These are phyloP conservation scores for Metarhizium brunneum DNA, from an alignment of 2,329 filamentous ascomycete species.

Conservation along the genomic window DNA sequence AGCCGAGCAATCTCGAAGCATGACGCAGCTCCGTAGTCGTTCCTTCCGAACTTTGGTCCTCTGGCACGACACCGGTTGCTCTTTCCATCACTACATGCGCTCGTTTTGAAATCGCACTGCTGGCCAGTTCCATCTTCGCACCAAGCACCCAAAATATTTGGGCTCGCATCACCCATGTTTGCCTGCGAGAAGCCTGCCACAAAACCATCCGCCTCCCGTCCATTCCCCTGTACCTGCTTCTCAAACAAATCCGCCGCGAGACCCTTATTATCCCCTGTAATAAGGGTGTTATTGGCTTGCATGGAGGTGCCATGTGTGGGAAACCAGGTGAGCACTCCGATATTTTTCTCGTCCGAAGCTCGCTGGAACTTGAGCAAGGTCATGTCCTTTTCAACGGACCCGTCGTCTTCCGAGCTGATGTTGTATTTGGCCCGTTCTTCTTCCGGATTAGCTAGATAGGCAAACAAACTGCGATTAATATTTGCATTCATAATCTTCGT, in stretches of 20 bases:
- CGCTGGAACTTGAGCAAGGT: conserved; percentile 68
- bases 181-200: conserved; percentile 88
- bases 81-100: conserved; percentile 63
- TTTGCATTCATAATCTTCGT: conserved; percentile 60
- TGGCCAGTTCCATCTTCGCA: conserved; percentile 73
- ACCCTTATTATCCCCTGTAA: conserved; percentile 89
- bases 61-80: conserved; percentile 61
- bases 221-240: conserved; percentile 47
- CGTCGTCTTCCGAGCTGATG: conserved; percentile 22
- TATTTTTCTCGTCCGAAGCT: conserved; percentile 59
- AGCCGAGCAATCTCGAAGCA: conserved; percentile 64
- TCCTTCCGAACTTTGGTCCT: conserved; percentile 54
- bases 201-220: conserved; percentile 55
- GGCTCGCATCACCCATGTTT: conserved; percentile 82
- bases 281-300: conserved; percentile 80
- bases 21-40: conserved; percentile 65
- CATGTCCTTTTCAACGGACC: conserved; percentile 62
- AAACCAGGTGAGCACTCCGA: conserved; percentile 84
- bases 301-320: conserved; percentile 85
- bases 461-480: conserved; percentile 74
- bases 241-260: conserved; percentile 81
- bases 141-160: conserved; percentile 75
- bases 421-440: conserved; percentile 61
- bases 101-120: conserved; percentile 64
- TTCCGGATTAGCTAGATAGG: conserved; percentile 74